A percentile compares a stretch with the other conserved stretches of the same genome.
These are phyloP conservation scores for Verticillium isaacii DNA, from an alignment of 2,329 filamentous ascomycete species.

Conservation along the genomic window DNA sequence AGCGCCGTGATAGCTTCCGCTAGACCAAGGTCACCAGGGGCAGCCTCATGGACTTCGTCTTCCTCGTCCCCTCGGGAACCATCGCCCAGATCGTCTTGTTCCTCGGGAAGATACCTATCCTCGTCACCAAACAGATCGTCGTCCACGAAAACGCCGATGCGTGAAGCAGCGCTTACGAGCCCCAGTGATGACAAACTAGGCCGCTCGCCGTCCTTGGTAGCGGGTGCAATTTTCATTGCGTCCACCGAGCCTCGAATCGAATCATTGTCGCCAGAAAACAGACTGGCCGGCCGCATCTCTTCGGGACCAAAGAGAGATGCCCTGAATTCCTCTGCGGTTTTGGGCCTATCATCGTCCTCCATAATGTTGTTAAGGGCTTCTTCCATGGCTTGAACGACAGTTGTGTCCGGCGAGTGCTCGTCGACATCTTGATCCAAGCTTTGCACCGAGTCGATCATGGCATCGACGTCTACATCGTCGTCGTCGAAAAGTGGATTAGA, in stretches of 20 bases:
- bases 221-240: constrained; percentile 22
- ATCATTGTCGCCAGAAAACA: constrained; percentile 51
- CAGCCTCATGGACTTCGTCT: constrained; percentile 89
- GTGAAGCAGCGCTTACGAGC: constrained; percentile 79
- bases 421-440: constrained; percentile 73
- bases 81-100: constrained; percentile 68
- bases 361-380: constrained; percentile 89
- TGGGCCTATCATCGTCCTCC: constrained; percentile 61
- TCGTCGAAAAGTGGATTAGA: constrained; percentile 68
- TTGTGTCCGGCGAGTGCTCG: constrained; percentile 61
- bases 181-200: constrained; percentile 89
- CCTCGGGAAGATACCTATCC: constrained; percentile 78
- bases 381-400: constrained; percentile 89
- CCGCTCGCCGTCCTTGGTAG: constrained; percentile 53
- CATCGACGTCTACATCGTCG: constrained; percentile 70
- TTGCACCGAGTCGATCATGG: constrained; percentile 64
- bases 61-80: constrained; percentile 54
- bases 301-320: constrained; percentile 63
- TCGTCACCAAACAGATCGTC: constrained; percentile 92
- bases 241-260: constrained; percentile 63
- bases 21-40: constrained; percentile 86
- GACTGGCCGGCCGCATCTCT: constrained; percentile 38
- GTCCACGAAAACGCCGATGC: constrained; percentile 88
- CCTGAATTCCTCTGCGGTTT: constrained; percentile 59
- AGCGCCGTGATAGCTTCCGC: constrained; percentile 87